Conservation (phyloP, 2,329 filamentous ascomycete species). For the Penicillium sp. region DNA sequence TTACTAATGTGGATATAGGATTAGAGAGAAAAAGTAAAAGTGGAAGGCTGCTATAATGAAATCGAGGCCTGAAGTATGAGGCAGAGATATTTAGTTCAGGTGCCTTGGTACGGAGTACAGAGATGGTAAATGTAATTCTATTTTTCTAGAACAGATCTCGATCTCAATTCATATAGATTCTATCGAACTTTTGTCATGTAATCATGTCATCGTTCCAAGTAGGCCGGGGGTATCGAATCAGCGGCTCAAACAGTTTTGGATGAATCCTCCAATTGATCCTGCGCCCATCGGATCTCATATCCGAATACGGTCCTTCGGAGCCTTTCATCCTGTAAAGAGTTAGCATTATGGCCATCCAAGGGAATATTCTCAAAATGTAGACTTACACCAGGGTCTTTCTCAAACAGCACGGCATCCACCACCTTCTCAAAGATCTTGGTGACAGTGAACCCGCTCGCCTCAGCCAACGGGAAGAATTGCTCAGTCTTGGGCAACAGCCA, state of each 20-base stretch:
- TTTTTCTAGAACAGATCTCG: neutral
- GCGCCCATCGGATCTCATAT: slow-evolving; percentile 67
- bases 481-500: slow-evolving; percentile 86
- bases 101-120: neutral
- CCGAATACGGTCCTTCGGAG: slow-evolving; percentile 80
- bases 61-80: neutral
- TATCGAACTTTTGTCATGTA: slow-evolving; percentile 13
- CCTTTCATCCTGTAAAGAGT: slow-evolving; percentile 62
- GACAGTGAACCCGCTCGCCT: slow-evolving; percentile 69
- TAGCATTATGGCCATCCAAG: slow-evolving; percentile 9
- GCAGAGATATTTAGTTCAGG: neutral
- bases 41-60: neutral
- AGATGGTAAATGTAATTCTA: neutral
- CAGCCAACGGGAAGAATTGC: slow-evolving; percentile 77
- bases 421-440: slow-evolving; percentile 77
- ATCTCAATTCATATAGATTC: neutral
- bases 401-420: slow-evolving; percentile 85
- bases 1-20: neutral
- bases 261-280: slow-evolving; percentile 27
- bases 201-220: slow-evolving; percentile 12
- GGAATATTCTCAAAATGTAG: slow-evolving; percentile 7
- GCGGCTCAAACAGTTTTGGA: slow-evolving; percentile 11
- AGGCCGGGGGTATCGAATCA: slow-evolving; percentile 11
- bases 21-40: neutral
- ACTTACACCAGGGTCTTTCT: slow-evolving; percentile 74